These are phyloP conservation scores for Erysimum cheiri DNA, from an alignment of 441 rosid genomes.

Conservation along the genomic window DNA sequence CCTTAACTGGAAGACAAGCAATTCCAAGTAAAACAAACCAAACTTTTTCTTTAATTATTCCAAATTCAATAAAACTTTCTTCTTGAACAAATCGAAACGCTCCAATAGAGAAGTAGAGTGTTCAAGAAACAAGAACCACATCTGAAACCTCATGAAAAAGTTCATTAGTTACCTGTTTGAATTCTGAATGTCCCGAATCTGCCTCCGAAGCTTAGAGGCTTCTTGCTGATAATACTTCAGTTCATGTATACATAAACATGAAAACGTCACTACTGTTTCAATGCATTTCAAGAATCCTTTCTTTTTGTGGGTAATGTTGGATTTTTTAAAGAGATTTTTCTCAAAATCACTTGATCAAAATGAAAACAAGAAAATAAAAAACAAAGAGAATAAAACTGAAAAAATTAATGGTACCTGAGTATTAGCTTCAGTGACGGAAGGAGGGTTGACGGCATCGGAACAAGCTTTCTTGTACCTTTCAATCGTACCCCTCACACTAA, in stretches of 20 bases:
- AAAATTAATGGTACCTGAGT: conserved; percentile 65
- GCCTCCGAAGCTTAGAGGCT: conserved; percentile 78
- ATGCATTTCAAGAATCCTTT: conserved; percentile 13
- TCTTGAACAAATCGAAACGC: background rate
- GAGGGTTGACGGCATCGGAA: conserved; percentile 59
- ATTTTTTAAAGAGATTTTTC: background rate
- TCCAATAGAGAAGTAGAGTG: background rate
- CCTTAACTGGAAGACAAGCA: background rate
- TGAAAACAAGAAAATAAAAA: background rate
- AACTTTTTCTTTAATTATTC: too few species aligned
- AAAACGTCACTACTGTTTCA: conserved; percentile 13
- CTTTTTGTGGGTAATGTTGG: background rate
- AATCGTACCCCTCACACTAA: conserved; percentile 72
- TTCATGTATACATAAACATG: conserved; percentile 26
- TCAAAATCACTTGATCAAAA: background rate
- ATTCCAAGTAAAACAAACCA: background rate
- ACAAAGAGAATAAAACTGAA: background rate
- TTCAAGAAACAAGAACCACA: conserved; percentile 10
- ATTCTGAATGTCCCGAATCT: conserved; percentile 78
- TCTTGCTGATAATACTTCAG: conserved; percentile 86
- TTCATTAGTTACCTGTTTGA: conserved; percentile 59
- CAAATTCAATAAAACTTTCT: background rate
- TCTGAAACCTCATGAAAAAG: background rate
- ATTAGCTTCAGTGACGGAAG: conserved; percentile 70
- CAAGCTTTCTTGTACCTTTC: conserved; percentile 82